Conservation (phyloP, 2,329 filamentous ascomycete genomes). For the Botrytis deweyae region DNA sequence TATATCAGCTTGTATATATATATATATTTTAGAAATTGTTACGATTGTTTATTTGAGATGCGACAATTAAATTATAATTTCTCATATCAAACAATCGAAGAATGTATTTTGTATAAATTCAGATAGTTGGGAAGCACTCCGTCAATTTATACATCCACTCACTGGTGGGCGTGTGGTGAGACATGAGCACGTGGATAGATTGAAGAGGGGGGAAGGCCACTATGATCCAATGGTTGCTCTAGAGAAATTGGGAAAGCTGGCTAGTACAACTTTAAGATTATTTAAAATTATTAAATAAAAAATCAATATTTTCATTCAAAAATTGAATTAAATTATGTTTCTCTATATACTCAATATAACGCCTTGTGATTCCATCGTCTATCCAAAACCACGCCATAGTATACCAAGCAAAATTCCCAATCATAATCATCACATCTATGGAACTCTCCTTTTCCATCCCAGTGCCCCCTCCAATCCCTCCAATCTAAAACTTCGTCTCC, state of each 20-base stretch:
- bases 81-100: too few species aligned
- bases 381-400: neutral
- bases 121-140: too few species aligned
- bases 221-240: neutral
- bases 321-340: neutral
- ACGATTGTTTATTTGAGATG: too few species aligned
- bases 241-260: neutral
- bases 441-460: neutral
- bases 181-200: neutral
- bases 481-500: slow-evolving; percentile 6
- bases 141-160: too few species aligned
- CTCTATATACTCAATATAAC: too few species aligned
- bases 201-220: neutral
- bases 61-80: too few species aligned
- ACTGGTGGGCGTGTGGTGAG: neutral
- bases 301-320: too few species aligned
- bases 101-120: too few species aligned
- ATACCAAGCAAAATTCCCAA: neutral
- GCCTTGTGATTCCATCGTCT: neutral
- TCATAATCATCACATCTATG: neutral
- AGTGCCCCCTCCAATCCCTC: neutral
- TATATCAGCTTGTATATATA: too few species aligned
- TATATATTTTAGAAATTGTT: too few species aligned
- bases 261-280: neutral
- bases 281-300: too few species aligned